Percentiles rank a stretch among this genome's conserved stretches.
Evolutionary conservation across 2,329 filamentous ascomycete genomes (phyloP).

Genomic region (Scopulariopsis brevicaulis): DNA sequence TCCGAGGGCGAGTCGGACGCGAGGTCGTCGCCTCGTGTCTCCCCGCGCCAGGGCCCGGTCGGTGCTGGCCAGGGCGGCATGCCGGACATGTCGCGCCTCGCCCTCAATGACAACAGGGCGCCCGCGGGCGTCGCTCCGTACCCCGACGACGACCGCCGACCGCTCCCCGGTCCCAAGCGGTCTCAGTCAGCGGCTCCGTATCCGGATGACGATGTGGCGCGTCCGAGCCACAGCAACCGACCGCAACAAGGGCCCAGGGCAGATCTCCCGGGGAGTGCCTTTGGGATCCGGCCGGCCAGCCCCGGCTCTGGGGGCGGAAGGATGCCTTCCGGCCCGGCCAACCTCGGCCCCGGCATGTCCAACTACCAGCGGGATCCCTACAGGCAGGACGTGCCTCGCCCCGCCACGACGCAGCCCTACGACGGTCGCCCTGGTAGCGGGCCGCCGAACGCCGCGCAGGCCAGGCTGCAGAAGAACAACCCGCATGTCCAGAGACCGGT

Average conservation of each 20-base stretch:
- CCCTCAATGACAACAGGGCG: not conserved
- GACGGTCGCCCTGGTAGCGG: conserved; percentile 12
- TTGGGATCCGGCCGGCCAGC: conserved; percentile 39
- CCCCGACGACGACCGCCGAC: conserved; percentile 53
- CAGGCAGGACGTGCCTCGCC: conserved; percentile 12
- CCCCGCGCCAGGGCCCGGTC: conserved; percentile 11
- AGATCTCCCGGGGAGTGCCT: conserved; percentile 38
- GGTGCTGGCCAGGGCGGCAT: conserved; percentile 7
- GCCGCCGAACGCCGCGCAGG: conserved; percentile 11
- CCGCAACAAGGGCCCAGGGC: conserved; percentile 34
- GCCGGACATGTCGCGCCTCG: conserved; percentile 25
- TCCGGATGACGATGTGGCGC: conserved; percentile 36
- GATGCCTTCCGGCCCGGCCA: conserved; percentile 27
- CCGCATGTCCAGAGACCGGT: conserved; percentile 6
- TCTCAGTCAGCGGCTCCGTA: conserved; percentile 38
- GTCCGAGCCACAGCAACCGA: conserved; percentile 31
- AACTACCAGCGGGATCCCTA: conserved; percentile 11
- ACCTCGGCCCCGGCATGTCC: conserved; percentile 18
- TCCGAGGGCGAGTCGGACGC: conserved; percentile 23
- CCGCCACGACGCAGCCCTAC: conserved; percentile 15
- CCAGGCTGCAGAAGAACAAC: conserved; percentile 6
- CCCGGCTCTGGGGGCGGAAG: conserved; percentile 20
- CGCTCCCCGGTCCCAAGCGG: conserved; percentile 30
- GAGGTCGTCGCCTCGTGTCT: conserved; percentile 8
- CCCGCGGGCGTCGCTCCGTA: conserved; percentile 48